Base-by-base conservation (phyloP, 108 stramenopile species). In the Skeletonema menzelii region DNA sequence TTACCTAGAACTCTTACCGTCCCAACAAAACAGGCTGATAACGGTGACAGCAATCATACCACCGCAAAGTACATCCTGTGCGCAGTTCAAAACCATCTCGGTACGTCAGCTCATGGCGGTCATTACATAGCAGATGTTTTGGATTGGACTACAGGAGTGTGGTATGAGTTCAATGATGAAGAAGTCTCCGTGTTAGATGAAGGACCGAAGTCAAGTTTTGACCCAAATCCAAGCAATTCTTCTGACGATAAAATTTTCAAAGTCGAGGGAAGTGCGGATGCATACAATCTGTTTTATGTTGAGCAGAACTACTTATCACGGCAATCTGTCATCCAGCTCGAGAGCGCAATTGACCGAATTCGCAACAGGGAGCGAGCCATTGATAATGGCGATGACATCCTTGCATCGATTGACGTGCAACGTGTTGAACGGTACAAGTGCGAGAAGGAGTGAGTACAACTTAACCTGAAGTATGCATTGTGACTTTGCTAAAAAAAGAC, bases 281-380 rank as follows among this genome's bases (percentile, higher is more conserved):
- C 95, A 4, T 96, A 96, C 82, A 96, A 92, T 77, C 80, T 96
- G 62, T 85, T 93, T 35, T 96, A 96, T 57, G 95, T 96, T 0
- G 84, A 92, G 44, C 83, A 85, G 32, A 46, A 67, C 30, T 93
- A 83, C 63, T 72, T 96, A 32, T 74, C 85, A 1, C 49, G 83
- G 8, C 53, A 56, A 42, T 59, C 56, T 56, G 6, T 73, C 63
- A 31, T 14, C 31, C 57, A 73, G 71, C 19, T 77, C 70, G 15
- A 60, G 32, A 19, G 59, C 30, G 46, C 64, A 44, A 26, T 53
- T 17, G 38, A 71, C 60, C 28, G 70, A 27, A 38, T 72, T 58
- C 37, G 13, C 14, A 56, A 19, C 15, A 53, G 12, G 28, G n/a
- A 28, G 15, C 28, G 12, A n/a, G 20, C 24, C 37, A 63, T 11